These are phyloP conservation scores for Hypoxylon sp. DNA, from an alignment of 2,329 filamentous ascomycete genomes.

Conservation along the genomic window DNA sequence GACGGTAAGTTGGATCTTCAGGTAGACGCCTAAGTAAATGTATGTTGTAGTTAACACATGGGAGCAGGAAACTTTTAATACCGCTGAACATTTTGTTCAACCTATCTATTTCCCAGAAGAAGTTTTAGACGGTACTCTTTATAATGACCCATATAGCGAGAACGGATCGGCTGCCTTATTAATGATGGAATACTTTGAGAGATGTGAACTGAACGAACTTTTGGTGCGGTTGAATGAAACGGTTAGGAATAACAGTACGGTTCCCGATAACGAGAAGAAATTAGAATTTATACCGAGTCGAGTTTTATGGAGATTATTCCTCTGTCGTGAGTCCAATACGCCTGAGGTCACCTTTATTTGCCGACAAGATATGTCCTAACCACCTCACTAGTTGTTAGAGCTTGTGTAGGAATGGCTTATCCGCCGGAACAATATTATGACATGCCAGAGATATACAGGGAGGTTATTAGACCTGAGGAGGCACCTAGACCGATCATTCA, in stretches of 20 bases:
- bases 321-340: conserved; percentile 24
- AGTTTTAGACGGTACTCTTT: conserved; percentile 3
- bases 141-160: conserved; percentile 17
- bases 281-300: conserved; percentile 38
- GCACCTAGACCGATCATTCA: conserved; percentile 25
- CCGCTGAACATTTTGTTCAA: conserved; percentile 36
- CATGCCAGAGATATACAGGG: conserved; percentile 9
- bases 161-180: conserved; percentile 11
- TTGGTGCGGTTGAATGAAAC: conserved; percentile 34
- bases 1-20: conserved; percentile 19
- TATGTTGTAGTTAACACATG: conserved; percentile 3
- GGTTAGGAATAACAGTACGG: conserved; percentile 1
- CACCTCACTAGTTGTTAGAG: conserved; percentile 27
- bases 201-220: conserved; percentile 33
- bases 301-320: conserved; percentile 38
- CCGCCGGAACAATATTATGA: conserved; percentile 18
- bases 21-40: not conserved
- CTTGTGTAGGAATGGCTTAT: conserved; percentile 41
- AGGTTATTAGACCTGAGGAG: conserved; percentile 11
- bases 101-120: not conserved
- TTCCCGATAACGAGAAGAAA: conserved; percentile 21
- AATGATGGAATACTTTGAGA: conserved; percentile 37
- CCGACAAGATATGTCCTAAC: not conserved
- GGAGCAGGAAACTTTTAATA: conserved; percentile 24
- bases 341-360: not conserved